Conservation (phyloP, 345 rosid species). For the Bretschneidera sinensis region DNA sequence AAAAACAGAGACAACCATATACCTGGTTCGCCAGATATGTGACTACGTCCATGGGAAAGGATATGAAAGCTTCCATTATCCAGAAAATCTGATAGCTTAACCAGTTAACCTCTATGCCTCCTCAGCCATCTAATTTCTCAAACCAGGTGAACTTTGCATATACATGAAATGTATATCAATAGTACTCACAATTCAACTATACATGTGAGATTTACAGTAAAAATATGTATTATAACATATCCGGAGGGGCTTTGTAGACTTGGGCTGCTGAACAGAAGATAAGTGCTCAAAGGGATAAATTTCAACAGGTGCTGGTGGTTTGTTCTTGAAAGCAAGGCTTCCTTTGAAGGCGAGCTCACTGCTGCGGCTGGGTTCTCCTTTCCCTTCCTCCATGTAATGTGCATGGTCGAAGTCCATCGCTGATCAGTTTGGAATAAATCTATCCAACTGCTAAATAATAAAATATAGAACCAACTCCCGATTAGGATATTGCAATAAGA, state of each 20-base stretch:
- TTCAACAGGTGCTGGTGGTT: constrained; percentile 38
- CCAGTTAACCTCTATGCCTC: no score
- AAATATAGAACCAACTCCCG: neutral
- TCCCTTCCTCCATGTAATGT: constrained; percentile 42
- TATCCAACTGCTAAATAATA: constrained; percentile 59
- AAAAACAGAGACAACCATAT: no score
- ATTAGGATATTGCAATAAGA: neutral
- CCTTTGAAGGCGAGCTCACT: constrained; percentile 49
- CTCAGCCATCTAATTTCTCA: no score
- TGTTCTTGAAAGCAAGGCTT: constrained; percentile 70
- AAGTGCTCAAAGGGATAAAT: constrained; percentile 13
- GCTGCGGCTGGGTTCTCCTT: constrained; percentile 33
- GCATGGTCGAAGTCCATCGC: constrained; percentile 77
- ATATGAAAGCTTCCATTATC: no score
- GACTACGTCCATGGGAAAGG: no score
- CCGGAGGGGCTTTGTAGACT: constrained; percentile 28
- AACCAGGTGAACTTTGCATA: no score
- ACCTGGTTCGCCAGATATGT: no score
- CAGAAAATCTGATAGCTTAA: no score
- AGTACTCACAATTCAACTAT: no score
- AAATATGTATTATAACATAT: no score
- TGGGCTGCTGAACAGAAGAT: constrained; percentile 23
- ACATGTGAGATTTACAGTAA: no score
- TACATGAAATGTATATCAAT: no score
- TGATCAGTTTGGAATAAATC: constrained; percentile 70